Conservation (phyloP, 225 moss, liverwort and hornwort species). For the Takakia lepidozioides region DNA sequence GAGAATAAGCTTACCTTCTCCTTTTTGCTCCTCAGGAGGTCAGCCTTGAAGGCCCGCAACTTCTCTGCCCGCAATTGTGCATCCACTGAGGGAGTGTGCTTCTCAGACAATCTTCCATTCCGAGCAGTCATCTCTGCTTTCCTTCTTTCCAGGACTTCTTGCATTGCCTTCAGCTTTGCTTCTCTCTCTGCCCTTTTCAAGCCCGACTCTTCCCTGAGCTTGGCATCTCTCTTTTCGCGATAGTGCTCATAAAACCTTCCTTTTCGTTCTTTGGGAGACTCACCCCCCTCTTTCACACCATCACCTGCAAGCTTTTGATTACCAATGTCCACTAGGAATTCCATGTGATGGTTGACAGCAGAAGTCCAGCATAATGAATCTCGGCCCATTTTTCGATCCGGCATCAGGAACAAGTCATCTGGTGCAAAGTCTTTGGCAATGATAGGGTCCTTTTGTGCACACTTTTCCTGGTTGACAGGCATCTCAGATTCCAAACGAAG, state of each 20-base stretch:
- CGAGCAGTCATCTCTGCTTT: conserved; percentile 94
- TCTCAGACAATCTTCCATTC: conserved; percentile 35
- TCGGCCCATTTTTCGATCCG: conserved; percentile 54
- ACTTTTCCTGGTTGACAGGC: conserved; percentile 12
- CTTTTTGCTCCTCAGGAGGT: no score
- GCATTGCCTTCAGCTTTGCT: conserved; percentile 93
- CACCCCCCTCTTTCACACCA: conserved; percentile 18
- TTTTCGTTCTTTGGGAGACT: conserved; percentile 70
- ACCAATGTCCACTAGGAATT: conserved; percentile 41
- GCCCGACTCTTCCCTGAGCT: conserved; percentile 74
- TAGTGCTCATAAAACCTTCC: conserved; percentile 93
- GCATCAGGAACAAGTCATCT: conserved; percentile 40
- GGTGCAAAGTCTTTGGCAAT: conserved; percentile 14
- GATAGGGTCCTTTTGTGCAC: conserved; percentile 5
- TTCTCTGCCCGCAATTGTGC: no score
- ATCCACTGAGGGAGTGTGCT: no score
- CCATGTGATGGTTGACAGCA: conserved; percentile 59
- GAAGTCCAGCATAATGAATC: conserved; percentile 76
- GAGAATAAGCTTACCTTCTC: no score
- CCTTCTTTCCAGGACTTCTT: conserved; percentile 78
- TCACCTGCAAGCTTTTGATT: conserved; percentile 32
- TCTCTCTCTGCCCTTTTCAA: conserved; percentile 84
- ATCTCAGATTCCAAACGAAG: conserved; percentile 44
- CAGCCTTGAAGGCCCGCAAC: no score
- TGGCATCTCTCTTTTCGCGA: conserved; percentile 91